Evolutionary conservation across 164 flowering plant species (phyloP).

Genomic region (Protea cynaroides): DNA sequence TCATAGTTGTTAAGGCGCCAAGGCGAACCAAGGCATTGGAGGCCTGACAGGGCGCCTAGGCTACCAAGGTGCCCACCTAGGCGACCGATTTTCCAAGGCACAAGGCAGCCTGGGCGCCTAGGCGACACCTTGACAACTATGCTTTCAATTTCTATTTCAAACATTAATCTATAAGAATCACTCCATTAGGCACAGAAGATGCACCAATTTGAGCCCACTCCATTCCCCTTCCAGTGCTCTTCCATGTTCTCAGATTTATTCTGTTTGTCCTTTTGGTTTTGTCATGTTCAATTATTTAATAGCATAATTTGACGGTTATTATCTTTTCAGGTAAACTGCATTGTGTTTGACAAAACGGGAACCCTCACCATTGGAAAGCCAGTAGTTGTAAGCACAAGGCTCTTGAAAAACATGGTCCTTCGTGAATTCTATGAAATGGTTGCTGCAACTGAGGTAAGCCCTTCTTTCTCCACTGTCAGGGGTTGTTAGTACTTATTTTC

Average conservation of each 20-base stretch:
- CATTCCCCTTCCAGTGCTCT: no score
- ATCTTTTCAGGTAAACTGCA: slow-evolving; percentile 45
- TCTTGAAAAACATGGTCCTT: no score
- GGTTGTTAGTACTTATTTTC: background rate
- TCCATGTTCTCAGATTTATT: no score
- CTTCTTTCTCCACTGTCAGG: background rate
- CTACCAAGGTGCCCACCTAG: no score
- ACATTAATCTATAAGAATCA: no score
- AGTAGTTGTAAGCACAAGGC: no score
- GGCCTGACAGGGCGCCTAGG: no score
- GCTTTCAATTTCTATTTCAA: slow-evolving; percentile 9
- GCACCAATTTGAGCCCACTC: no score
- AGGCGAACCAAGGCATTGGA: no score
- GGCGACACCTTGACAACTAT: slow-evolving; percentile 51
- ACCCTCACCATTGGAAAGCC: slow-evolving; percentile 54
- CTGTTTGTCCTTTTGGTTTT: slow-evolving; percentile 15
- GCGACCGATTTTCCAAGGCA: slow-evolving; percentile 67
- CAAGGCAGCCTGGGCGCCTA: slow-evolving; percentile 68
- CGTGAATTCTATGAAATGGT: slow-evolving; percentile 45
- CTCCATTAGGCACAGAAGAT: no score
- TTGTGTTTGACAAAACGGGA: slow-evolving; percentile 78
- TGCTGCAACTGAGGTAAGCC: slow-evolving; percentile 56
- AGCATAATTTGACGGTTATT: background rate
- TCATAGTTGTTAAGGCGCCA: no score
- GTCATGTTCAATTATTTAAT: no score